Evolutionary conservation across 768 basidiomycete genomes (phyloP), one percentile per base, ranked within the genome.

Genomic region (Suillus placidus): DNA sequence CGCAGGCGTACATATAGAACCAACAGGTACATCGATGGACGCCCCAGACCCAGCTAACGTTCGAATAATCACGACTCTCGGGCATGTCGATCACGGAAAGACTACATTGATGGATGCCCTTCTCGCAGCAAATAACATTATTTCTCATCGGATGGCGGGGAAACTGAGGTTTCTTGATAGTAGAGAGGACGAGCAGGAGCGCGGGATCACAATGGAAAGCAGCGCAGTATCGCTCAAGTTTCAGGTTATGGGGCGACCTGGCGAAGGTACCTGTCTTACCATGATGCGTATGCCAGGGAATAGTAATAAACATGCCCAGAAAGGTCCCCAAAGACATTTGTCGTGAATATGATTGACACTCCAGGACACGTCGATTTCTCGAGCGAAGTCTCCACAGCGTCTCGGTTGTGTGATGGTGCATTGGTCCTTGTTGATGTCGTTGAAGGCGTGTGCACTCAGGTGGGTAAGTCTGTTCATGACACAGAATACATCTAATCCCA

Each of bases 301-400:
- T 52, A 40, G 62, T 79, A 74, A 83, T 79, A 70, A 70, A 77
- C 75, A 68, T 74, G 69, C 72, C 71, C 72, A 91, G 91, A 77
- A 75, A 83, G 76, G 76, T 78, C 79, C 61, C 81, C 85, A 34
- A 90, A 83, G 73, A 91, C 88, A 30, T 97, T 92, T 79, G 83
- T 91, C 55, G 86, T 98, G 62, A 98, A 97, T 74, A 90, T 99
- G 84, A 97, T 99, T 68, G 97, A 99, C 77, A 99, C 97, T 0
- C 97, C 97, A 18, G 97, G 97, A 4, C 97, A 99, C 79, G 97
- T 99, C 30, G 97, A 99, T 77, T 99, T 99, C 71, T 96, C 95
- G 0, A 95, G 91, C 63, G 97, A 99, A 75, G 97, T 99, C 0
- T 98, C 95, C 1, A 93, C 94, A 1, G 95, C 97, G 26, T 93